These are phyloP conservation scores for Nakazawaea laoshanensis DNA, from an alignment of 805 yeast genomes.

Conservation along the genomic window DNA sequence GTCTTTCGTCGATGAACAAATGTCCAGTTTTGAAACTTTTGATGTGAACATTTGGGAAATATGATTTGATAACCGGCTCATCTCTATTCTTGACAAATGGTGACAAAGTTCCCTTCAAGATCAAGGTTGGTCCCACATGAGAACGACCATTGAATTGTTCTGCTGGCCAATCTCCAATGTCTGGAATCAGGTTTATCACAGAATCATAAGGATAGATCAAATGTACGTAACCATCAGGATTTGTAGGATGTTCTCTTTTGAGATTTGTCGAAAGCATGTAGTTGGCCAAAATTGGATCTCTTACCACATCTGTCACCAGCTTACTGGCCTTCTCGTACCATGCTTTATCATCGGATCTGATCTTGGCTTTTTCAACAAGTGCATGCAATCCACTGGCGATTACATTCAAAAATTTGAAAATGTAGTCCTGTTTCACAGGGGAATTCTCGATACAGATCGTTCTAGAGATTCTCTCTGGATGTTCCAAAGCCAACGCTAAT, in stretches of 20 bases:
- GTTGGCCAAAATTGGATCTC: slow-evolving; percentile 15
- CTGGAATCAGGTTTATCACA: slow-evolving; percentile 18
- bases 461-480: slow-evolving; percentile 30
- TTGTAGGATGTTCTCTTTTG: slow-evolving; percentile 20
- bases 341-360: slow-evolving; percentile 18
- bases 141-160: slow-evolving; percentile 14
- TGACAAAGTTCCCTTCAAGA: slow-evolving; percentile 36
- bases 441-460: slow-evolving; percentile 42
- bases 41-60: slow-evolving; percentile 18
- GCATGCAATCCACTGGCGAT: slow-evolving; percentile 31
- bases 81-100: slow-evolving; percentile 28
- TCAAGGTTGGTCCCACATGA: slow-evolving; percentile 27
- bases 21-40: slow-evolving; percentile 24
- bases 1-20: slow-evolving; percentile 32
- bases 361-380: slow-evolving; percentile 20
- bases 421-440: slow-evolving; percentile 27
- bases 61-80: slow-evolving; percentile 15
- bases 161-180: slow-evolving; percentile 26
- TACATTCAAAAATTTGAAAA: slow-evolving; percentile 25
- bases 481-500: slow-evolving; percentile 32
- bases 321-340: slow-evolving; percentile 20
- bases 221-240: slow-evolving; percentile 20
- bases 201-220: slow-evolving; percentile 26
- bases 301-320: slow-evolving; percentile 19
- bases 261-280: slow-evolving; percentile 30